phyloP scores from a whole-genome alignment of 495 filamentous ascomycete species.

The Penicillium canescens region DNA sequence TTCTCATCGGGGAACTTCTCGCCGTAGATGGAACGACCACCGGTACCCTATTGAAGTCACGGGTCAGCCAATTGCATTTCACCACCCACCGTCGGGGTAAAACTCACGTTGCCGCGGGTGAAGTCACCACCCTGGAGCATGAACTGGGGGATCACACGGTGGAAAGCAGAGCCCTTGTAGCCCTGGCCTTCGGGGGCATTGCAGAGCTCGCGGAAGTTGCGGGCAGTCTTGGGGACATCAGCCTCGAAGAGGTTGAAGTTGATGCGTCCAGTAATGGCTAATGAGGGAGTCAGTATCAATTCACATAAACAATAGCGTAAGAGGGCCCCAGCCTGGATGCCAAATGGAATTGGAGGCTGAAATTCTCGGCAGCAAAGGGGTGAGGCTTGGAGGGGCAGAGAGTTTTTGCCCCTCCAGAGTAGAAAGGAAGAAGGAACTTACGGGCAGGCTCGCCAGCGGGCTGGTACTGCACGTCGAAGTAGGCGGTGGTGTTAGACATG shows the following conservation, averaged over 20 bases:
- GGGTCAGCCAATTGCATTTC: neutral
- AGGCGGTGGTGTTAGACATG: conserved; percentile 65
- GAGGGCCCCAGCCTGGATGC: neutral
- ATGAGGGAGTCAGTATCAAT: conserved; percentile 17
- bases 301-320: neutral
- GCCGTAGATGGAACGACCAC: conserved; percentile 95
- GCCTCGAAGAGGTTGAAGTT: conserved; percentile 89
- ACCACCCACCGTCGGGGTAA: neutral
- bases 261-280: conserved; percentile 78
- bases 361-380: conserved; percentile 3
- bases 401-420: conserved; percentile 14
- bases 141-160: conserved; percentile 96
- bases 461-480: conserved; percentile 63
- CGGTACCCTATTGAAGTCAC: conserved; percentile 60
- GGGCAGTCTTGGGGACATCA: conserved; percentile 86
- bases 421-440: conserved; percentile 45
- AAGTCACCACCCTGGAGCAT: conserved; percentile 99
- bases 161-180: conserved; percentile 90
- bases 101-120: conserved; percentile 82
- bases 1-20: conserved; percentile 98
- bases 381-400: conserved; percentile 13
- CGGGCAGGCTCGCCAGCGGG: conserved; percentile 59
- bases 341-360: neutral
- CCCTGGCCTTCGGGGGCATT: conserved; percentile 86
- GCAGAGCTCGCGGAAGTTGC: conserved; percentile 96